Percentiles rank a stretch among this genome's conserved stretches.
Evolutionary conservation across 345 rosid genomes (phyloP).

Genomic region (Melaleuca quinquenervia): DNA sequence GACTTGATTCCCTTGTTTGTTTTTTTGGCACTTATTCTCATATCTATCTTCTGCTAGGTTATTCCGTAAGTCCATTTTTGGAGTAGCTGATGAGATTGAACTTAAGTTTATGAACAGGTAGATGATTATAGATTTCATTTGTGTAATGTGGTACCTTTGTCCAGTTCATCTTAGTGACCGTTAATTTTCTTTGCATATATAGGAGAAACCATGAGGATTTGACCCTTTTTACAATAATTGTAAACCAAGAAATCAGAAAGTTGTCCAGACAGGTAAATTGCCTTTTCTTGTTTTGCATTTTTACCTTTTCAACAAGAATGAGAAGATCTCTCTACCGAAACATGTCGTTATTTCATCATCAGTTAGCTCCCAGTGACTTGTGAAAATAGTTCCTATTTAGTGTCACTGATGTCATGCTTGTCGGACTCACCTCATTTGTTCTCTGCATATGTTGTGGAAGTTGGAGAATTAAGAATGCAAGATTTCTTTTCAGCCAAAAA

Average conservation of each 20-base stretch:
- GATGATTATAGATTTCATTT: not conserved
- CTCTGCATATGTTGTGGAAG: not conserved
- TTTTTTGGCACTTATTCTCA: not conserved
- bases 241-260: constrained; percentile 87
- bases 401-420: not conserved
- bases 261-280: constrained; percentile 71
- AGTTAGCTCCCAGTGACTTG: not conserved
- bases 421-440: not conserved
- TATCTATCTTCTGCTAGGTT: constrained; percentile 30
- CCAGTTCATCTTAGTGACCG: not conserved
- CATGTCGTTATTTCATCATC: not conserved
- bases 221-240: constrained; percentile 70
- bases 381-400: not conserved
- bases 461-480: not conserved
- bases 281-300: not conserved
- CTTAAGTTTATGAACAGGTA: constrained; percentile 93
- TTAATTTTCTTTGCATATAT: not conserved
- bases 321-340: not conserved
- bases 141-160: not conserved
- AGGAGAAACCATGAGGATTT: constrained; percentile 91
- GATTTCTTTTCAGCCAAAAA: not conserved
- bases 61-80: constrained; percentile 90
- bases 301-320: not conserved
- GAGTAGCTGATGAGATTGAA: constrained; percentile 94
- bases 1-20: not conserved